Percentiles rank a stretch among this genome's conserved stretches.
Conservation (phyloP, 106 monocot genomes). For the Apostasia ramifera region DNA sequence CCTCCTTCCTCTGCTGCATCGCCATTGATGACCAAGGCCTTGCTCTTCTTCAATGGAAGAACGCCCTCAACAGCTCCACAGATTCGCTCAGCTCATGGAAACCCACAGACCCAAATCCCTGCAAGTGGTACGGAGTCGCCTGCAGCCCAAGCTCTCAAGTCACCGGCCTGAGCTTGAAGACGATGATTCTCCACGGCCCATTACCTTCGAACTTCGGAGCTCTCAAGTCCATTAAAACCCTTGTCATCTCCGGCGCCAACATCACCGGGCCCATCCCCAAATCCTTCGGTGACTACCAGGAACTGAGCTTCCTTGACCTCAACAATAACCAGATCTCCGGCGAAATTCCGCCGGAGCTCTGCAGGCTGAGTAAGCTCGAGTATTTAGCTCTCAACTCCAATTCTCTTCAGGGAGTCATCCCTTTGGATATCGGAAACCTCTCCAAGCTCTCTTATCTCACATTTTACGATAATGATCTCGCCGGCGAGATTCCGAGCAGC, state of each 20-base stretch:
- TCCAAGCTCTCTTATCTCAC: slow-evolving; percentile 49
- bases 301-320: slow-evolving; percentile 50
- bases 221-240: slow-evolving; percentile 46
- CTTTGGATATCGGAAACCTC: slow-evolving; percentile 51
- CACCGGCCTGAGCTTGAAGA: slow-evolving; percentile 30
- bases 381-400: slow-evolving; percentile 61
- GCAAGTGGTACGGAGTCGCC: slow-evolving; percentile 69
- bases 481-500: slow-evolving; percentile 53
- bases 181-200: slow-evolving; percentile 46
- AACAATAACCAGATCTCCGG: slow-evolving; percentile 78
- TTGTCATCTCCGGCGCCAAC: slow-evolving; percentile 68
- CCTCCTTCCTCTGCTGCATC: slow-evolving; percentile 17
- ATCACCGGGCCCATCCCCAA: slow-evolving; percentile 74
- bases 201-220: slow-evolving; percentile 56
- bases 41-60: slow-evolving; percentile 84
- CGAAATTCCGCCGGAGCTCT: slow-evolving; percentile 62
- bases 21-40: slow-evolving; percentile 62
- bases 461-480: slow-evolving; percentile 72
- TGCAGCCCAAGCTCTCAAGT: slow-evolving; percentile 57
- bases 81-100: slow-evolving; percentile 49
- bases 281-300: slow-evolving; percentile 36
- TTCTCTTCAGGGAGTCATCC: slow-evolving; percentile 62
- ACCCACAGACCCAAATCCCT: slow-evolving; percentile 49
- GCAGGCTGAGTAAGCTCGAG: slow-evolving; percentile 49
- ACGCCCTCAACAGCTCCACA: slow-evolving; percentile 31